A percentile compares a stretch with the other conserved stretches of the same genome.
Evolutionary conservation across 2,329 filamentous ascomycete genomes (phyloP).

Genomic region (Verruconis gallopava): DNA sequence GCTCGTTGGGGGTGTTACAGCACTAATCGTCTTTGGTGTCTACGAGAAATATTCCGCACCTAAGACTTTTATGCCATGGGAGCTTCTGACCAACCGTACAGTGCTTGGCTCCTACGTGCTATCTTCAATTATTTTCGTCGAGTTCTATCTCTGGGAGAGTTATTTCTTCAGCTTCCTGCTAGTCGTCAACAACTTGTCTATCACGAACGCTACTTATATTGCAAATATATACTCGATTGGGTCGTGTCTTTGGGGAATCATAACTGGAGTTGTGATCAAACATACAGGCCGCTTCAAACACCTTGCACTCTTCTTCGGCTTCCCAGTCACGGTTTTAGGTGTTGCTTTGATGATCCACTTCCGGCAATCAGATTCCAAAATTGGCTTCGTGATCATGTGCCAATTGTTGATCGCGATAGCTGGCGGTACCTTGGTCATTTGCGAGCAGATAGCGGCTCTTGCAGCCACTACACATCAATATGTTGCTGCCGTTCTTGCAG

Average conservation of each 20-base stretch:
- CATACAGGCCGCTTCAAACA: conserved; percentile 18
- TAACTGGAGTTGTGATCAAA: conserved; percentile 14
- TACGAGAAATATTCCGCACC: conserved; percentile 29
- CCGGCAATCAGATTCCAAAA: conserved; percentile 16
- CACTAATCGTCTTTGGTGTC: conserved; percentile 24
- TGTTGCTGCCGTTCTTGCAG: conserved; percentile 20
- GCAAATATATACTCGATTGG: conserved; percentile 20
- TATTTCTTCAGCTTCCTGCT: conserved; percentile 29
- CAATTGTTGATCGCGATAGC: conserved; percentile 16
- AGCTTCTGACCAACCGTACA: conserved; percentile 35
- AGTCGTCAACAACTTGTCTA: conserved; percentile 23
- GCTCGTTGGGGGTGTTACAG: conserved; percentile 25
- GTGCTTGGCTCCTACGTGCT: conserved; percentile 40
- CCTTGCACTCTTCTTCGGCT: conserved; percentile 16
- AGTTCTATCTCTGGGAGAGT: conserved; percentile 24
- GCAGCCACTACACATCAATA: conserved; percentile 21
- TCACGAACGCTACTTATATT: conserved; percentile 13
- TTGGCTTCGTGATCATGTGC: conserved; percentile 22
- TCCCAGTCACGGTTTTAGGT: conserved; percentile 20
- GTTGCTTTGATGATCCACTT: conserved; percentile 21
- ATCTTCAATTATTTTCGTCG: conserved; percentile 22
- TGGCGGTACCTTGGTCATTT: conserved; percentile 5
- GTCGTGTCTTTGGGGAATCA: conserved; percentile 17
- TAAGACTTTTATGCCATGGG: conserved; percentile 30
- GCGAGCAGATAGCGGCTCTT: conserved; percentile 16